Evolutionary conservation across 192 early-diverging fungal species (phyloP).

Genomic region (Cladochytrium replicatum): DNA sequence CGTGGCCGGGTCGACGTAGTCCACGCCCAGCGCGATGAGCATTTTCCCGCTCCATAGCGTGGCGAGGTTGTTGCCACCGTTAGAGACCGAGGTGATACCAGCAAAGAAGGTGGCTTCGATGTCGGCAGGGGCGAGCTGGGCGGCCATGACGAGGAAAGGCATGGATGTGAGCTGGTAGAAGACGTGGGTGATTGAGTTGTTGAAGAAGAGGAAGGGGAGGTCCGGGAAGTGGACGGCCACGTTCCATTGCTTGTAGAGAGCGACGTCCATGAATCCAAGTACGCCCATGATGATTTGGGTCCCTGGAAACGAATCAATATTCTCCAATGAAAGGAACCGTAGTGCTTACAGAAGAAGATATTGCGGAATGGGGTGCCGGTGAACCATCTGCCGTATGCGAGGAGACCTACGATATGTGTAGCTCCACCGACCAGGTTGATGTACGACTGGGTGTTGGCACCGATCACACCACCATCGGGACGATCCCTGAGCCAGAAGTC

Average conservation of each 20-base stretch:
- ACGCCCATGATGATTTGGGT: conserved; percentile 11
- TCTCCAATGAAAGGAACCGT: no score
- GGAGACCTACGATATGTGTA: conserved; percentile 6
- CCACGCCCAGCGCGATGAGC: conserved; percentile 5
- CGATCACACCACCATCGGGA: no score
- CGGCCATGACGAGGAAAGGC: conserved; percentile 21
- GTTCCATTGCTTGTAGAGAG: conserved; percentile 14
- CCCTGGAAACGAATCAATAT: no score
- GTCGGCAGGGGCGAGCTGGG: conserved; percentile 15
- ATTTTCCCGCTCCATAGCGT: conserved; percentile 14
- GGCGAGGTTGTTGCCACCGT: conserved; percentile 17
- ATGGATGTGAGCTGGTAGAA: conserved; percentile 15
- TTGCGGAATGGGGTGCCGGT: conserved; percentile 7
- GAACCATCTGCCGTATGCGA: conserved; percentile 10
- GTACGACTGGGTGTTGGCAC: conserved; percentile 15
- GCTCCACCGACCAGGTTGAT: conserved; percentile 14
- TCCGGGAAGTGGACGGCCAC: conserved; percentile 1
- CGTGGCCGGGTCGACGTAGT: no score
- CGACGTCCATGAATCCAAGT: conserved; percentile 11
- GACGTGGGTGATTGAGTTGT: no score
- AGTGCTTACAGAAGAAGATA: conserved; percentile 19
- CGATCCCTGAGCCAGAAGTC: conserved; percentile 15
- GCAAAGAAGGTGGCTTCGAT: conserved; percentile 24
- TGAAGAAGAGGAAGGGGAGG: no score
- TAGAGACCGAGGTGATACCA: conserved; percentile 11